These are phyloP conservation scores for Scutellaria galericulata DNA, from an alignment of 257 asterid species.

Conservation along the genomic window DNA sequence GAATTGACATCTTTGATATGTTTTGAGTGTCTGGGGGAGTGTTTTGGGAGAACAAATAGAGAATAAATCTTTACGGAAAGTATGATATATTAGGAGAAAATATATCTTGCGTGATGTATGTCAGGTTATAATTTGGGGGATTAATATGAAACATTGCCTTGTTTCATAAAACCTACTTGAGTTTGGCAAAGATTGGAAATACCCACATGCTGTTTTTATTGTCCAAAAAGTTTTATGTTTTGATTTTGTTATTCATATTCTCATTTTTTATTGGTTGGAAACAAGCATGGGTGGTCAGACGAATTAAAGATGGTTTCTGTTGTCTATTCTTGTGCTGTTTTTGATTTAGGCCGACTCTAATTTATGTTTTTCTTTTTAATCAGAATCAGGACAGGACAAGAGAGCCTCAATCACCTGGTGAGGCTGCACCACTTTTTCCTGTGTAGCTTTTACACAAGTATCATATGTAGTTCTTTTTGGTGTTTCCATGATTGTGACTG, in stretches of 20 bases:
- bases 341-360: conserved; percentile 3
- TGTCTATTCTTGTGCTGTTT: conserved; percentile 10
- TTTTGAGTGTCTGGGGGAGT: not conserved
- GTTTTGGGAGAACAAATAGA: not conserved
- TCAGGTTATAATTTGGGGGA: not conserved
- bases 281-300: not conserved
- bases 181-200: not conserved
- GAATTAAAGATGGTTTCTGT: conserved; percentile 1
- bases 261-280: not conserved
- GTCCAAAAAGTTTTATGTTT: conserved; percentile 3
- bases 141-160: not conserved
- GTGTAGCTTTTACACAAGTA: conserved; percentile 22
- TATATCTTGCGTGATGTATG: not conserved
- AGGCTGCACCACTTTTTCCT: conserved; percentile 30
- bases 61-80: not conserved
- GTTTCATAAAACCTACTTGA: not conserved
- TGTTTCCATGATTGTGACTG: not conserved
- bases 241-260: not conserved
- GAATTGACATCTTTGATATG: not conserved
- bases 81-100: not conserved
- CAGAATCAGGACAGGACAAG: conserved; percentile 50
- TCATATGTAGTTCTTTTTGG: conserved; percentile 22
- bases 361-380: conserved; percentile 26
- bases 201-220: not conserved
- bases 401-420: conserved; percentile 53